Conservation (phyloP, 495 filamentous ascomycete species). For the Penicillium paradoxum region DNA sequence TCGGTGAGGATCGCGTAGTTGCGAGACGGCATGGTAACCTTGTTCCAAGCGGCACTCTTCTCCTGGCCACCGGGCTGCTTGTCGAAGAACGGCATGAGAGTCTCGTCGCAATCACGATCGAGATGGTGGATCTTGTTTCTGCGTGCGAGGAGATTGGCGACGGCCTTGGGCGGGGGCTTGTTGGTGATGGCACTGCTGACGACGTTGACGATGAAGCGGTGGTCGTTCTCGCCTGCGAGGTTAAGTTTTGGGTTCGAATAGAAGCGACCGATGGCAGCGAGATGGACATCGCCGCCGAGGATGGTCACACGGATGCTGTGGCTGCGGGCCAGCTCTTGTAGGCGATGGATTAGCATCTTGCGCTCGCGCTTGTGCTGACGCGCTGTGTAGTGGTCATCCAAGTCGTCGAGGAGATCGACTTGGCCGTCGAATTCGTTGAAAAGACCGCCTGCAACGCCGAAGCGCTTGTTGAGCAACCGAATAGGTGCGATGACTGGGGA, state of each 20-base stretch:
- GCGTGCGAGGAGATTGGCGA: conserved; percentile 80
- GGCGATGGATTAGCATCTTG: conserved; percentile 61
- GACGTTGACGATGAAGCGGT: conserved; percentile 70
- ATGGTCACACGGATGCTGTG: conserved; percentile 79
- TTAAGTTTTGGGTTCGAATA: conserved; percentile 61
- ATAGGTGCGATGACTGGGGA: conserved; percentile 81
- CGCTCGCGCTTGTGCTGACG: conserved; percentile 88
- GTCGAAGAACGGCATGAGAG: conserved; percentile 79
- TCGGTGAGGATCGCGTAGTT: conserved; percentile 86
- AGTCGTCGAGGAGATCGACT: conserved; percentile 85
- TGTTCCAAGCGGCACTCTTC: conserved; percentile 66
- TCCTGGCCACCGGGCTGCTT: conserved; percentile 66
- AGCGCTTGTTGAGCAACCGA: conserved; percentile 83
- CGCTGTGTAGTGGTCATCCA: conserved; percentile 94
- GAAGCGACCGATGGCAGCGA: conserved; percentile 70
- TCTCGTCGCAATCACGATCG: conserved; percentile 81
- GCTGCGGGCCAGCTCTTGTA: conserved; percentile 66
- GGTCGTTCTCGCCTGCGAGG: conserved; percentile 58
- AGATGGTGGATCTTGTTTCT: conserved; percentile 92
- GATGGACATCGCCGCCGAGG: conserved; percentile 74
- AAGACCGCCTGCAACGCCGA: conserved; percentile 75
- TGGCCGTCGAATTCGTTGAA: conserved; percentile 93
- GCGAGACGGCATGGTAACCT: conserved; percentile 83
- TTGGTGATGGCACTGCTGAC: conserved; percentile 83
- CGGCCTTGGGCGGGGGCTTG: conserved; percentile 82